A percentile compares a stretch with the other conserved stretches of the same genome.
Evolutionary conservation across 345 rosid genomes (phyloP).

Genomic region (Toxicodendron radicans): DNA sequence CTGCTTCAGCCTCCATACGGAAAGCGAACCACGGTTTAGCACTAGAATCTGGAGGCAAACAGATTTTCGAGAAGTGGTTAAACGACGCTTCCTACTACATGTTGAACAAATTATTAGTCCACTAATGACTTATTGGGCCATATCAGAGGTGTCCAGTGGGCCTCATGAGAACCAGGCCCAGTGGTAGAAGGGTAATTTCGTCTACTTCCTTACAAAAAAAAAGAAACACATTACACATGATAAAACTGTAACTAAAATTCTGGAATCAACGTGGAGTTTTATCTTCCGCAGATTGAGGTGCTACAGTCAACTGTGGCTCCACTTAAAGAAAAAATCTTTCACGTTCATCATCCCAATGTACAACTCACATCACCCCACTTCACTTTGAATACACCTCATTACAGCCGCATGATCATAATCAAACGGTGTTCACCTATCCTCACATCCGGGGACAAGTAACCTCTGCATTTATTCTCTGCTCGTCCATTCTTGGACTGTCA

Average conservation of each 20-base stretch:
- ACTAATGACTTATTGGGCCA: too few relatives aligned
- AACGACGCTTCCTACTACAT: not conserved
- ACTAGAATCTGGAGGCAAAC: not conserved
- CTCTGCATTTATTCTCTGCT: not conserved
- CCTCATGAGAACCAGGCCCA: too few relatives aligned
- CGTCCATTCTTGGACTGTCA: not conserved
- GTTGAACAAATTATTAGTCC: too few relatives aligned
- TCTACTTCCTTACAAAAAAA: too few relatives aligned
- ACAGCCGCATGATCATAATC: slow-evolving; percentile 2
- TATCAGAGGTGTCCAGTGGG: too few relatives aligned
- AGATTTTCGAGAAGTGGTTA: not conserved
- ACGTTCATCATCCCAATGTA: slow-evolving; percentile 17
- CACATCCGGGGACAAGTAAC: not conserved
- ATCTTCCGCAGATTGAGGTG: not conserved
- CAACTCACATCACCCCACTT: not conserved
- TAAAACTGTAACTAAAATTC: too few relatives aligned
- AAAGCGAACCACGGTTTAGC: not conserved
- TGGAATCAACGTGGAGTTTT: too few relatives aligned
- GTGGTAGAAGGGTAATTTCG: too few relatives aligned
- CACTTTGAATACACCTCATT: not conserved
- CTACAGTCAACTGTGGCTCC: slow-evolving; percentile 7
- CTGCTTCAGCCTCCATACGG: not conserved
- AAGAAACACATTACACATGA: too few relatives aligned
- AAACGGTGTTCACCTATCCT: not conserved
- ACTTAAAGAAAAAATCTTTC: slow-evolving; percentile 6